Base-by-base conservation (phyloP, 129 eudicot species). In the carrot (Daucus carota) region DNA sequence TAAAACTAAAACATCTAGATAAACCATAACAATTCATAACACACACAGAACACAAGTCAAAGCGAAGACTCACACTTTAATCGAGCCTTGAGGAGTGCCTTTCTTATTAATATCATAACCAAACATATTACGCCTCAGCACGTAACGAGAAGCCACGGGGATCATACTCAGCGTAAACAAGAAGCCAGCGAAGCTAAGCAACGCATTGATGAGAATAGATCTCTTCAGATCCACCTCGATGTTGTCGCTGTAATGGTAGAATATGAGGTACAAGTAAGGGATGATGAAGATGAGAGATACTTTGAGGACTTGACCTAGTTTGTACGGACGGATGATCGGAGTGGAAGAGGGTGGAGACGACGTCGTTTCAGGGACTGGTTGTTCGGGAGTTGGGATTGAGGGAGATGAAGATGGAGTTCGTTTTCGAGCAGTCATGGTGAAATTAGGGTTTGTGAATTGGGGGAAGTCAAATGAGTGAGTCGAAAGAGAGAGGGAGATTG, bases 21-120 rank as follows among this genome's bases (percentile, higher is more conserved):
- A n/a, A n/a, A n/a, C n/a, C 3, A 5, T 5, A 36, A 36, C 40
- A 36, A 1, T 36, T 36, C 40, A 5, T 5, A 36, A 36, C 40
- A 36, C 40, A 54, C n/a, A n/a, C n/a, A n/a, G n/a, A n/a, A n/a
- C n/a, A n/a, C n/a, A n/a, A 54, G 10, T 24, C 1, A 16, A 32
- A 28, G 14, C 32, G 65, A 67, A 52, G 24, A 76, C 92, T 80
- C 75, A 93, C 95, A 93, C 91, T 87, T 88, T 87, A 70, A 90
- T 46, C 12, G 85, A 79, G 41, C 99, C 99, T 48, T 83, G 88
- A 72, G 99, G 99, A 8, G 99, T 95, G 9, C 99, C 97, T 76
- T 75, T 89, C 89, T 95, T 91, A 66, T 95, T 95, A 70, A 95
- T 91, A 70, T 95, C 97, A 72, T 50, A 86, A 44, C 99, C 99